Conservation (phyloP, 179 eudicot genomes). For the Spinacia oleracea region DNA sequence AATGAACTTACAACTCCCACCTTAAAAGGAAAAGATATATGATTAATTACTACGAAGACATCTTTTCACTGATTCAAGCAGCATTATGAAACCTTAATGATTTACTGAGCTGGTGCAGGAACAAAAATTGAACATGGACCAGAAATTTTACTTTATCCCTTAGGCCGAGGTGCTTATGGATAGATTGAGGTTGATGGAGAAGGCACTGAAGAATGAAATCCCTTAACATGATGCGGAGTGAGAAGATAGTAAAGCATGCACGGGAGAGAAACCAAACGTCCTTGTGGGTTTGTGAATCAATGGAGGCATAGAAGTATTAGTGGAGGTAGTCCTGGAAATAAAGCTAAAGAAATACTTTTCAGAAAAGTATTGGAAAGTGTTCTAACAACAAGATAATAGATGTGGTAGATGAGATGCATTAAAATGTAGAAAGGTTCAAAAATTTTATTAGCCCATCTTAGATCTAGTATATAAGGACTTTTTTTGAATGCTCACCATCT, state of each 20-base stretch:
- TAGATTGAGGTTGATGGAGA: conserved; percentile 33
- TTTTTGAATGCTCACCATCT: too few species aligned
- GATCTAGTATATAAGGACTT: background rate
- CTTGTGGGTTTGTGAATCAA: background rate
- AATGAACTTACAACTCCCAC: conserved; percentile 2
- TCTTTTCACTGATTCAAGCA: background rate
- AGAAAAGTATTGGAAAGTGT: background rate
- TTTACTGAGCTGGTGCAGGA: conserved; percentile 38
- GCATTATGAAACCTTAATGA: conserved; percentile 35
- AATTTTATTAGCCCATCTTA: background rate
- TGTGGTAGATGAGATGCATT: background rate
- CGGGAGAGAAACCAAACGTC: conserved; percentile 12
- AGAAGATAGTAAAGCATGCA: conserved; percentile 12
- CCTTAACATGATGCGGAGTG: conserved; percentile 27
- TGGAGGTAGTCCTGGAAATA: conserved; percentile 16
- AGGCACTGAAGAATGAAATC: conserved; percentile 38
- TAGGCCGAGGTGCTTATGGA: conserved; percentile 27
- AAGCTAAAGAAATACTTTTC: background rate
- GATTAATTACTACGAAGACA: background rate
- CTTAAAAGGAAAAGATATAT: conserved; percentile 6
- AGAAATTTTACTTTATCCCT: conserved; percentile 29
- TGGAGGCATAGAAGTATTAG: background rate
- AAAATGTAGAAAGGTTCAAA: background rate
- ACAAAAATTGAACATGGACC: conserved; percentile 32
- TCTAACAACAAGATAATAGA: background rate